phyloP scores from a whole-genome alignment of 164 flowering plant species.

The Vitis cinerea region DNA sequence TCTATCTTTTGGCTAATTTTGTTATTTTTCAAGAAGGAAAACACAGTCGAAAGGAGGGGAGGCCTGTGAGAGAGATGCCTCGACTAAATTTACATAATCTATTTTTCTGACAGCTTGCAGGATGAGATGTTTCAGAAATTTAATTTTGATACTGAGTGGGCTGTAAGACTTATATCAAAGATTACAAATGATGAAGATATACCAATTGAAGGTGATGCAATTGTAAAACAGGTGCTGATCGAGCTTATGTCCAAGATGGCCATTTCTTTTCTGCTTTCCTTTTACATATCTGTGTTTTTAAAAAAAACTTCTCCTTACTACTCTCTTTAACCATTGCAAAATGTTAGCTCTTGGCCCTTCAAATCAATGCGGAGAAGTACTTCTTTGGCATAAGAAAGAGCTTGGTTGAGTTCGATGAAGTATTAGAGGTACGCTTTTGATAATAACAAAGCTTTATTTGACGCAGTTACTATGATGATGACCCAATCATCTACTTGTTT shows the following conservation, averaged over 20 bases:
- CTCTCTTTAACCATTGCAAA: not conserved
- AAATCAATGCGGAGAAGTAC: constrained; percentile 91
- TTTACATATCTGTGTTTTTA: not conserved
- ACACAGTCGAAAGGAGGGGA: not conserved
- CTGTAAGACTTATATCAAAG: constrained; percentile 77
- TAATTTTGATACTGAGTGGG: constrained; percentile 95
- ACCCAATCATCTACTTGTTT: no score
- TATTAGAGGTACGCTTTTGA: constrained; percentile 70
- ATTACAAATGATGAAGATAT: constrained; percentile 79
- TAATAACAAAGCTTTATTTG: not conserved
- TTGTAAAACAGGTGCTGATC: constrained; percentile 75
- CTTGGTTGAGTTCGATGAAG: constrained; percentile 98
- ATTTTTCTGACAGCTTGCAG: constrained; percentile 66
- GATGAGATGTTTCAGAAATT: constrained; percentile 99
- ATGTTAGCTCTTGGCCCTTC: constrained; percentile 76
- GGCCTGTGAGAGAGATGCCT: not conserved
- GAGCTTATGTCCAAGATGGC: not conserved
- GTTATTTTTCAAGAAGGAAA: no score
- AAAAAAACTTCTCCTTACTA: not conserved
- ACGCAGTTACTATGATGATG: no score
- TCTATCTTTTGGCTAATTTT: no score
- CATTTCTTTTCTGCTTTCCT: constrained; percentile 4
- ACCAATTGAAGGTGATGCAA: constrained; percentile 81
- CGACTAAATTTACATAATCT: not conserved
- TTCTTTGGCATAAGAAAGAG: constrained; percentile 86